phyloP scores from a whole-genome alignment of 164 flowering plant species.

The Hamamelis virginiana region DNA sequence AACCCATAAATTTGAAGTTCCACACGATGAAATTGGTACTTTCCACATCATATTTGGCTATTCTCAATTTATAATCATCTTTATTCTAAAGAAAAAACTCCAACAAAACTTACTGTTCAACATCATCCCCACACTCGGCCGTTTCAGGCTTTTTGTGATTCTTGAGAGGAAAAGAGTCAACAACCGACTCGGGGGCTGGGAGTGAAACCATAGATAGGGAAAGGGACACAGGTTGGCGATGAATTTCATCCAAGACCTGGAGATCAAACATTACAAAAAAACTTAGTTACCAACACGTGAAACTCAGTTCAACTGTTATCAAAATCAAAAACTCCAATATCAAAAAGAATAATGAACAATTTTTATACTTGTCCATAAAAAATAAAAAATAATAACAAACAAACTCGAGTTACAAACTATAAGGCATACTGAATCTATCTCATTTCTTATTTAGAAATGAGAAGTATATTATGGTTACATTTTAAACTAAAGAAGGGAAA shows the following conservation, averaged over 20 bases:
- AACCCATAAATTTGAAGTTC: neutral
- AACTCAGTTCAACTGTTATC: neutral
- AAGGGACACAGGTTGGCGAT: conserved; percentile 68
- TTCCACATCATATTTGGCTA: neutral
- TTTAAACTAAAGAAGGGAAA: no score
- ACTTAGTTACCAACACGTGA: neutral
- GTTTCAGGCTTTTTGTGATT: conserved; percentile 36
- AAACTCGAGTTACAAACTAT: no score
- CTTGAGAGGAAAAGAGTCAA: conserved; percentile 75
- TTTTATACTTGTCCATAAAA: no score
- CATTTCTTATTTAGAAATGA: no score
- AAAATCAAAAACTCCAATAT: neutral
- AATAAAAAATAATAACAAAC: no score
- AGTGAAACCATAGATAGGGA: conserved; percentile 62
- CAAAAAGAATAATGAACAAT: no score
- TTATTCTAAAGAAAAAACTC: neutral
- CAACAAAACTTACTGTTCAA: conserved; percentile 60
- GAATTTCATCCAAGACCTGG: conserved; percentile 91
- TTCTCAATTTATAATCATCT: neutral
- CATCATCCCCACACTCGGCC: conserved; percentile 35
- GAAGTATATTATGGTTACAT: no score
- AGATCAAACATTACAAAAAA: neutral
- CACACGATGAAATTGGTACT: neutral
- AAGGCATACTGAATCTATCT: no score
- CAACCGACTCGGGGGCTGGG: conserved; percentile 80